Evolutionary conservation across 345 rosid genomes (phyloP).

Genomic region (Lepidium africanum): DNA sequence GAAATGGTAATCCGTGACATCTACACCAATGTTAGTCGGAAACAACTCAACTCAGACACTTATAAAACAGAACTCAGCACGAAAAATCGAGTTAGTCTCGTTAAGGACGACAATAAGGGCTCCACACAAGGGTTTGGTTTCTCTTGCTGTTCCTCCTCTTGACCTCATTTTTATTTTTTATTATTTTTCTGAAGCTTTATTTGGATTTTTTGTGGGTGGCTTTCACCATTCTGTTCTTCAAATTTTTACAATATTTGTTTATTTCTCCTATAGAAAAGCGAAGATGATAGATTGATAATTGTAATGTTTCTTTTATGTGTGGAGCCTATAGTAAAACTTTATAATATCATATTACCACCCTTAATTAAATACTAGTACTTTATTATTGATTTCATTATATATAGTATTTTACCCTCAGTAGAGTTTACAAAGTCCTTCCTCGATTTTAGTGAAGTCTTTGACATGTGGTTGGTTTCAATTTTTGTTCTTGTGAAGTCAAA

Average conservation of each 20-base stretch:
- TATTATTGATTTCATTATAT: no score
- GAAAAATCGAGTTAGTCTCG: conserved; percentile 55
- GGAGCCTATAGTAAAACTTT: not conserved
- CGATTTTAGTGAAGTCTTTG: no score
- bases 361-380: no score
- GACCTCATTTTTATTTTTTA: not conserved
- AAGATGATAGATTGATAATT: not conserved
- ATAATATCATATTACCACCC: no score
- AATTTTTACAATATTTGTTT: not conserved
- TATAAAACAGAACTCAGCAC: conserved; percentile 62
- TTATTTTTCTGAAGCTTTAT: not conserved
- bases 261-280: not conserved
- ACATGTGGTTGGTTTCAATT: no score
- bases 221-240: not conserved
- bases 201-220: no score
- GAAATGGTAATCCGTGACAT: conserved; percentile 70
- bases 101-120: conserved; percentile 36
- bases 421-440: no score
- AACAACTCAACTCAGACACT: conserved; percentile 60
- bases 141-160: conserved; percentile 56
- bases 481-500: no score
- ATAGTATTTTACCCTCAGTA: no score
- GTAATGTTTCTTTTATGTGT: not conserved
- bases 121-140: conserved; percentile 47
- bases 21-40: conserved; percentile 63